Conservation (phyloP, 768 basidiomycete species). For the Psilocybe sp. region DNA sequence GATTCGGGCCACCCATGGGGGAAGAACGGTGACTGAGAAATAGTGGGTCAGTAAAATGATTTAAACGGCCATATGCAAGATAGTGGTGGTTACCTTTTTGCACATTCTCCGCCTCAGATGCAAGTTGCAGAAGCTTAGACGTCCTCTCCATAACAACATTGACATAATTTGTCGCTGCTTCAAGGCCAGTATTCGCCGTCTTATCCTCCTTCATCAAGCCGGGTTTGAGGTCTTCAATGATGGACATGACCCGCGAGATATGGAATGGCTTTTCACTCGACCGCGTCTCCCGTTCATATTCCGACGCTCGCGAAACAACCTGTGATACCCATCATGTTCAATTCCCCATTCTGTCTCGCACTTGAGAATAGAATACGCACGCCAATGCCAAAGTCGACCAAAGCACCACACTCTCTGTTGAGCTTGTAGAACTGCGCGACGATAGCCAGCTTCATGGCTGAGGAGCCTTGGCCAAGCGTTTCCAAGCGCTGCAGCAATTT, state of each 20-base stretch:
- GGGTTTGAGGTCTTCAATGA: too few species aligned
- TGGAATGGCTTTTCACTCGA: too few species aligned
- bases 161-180: too few species aligned
- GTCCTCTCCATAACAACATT: conserved; percentile 51
- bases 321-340: too few species aligned
- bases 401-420: conserved; percentile 71
- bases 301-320: too few species aligned
- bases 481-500: conserved; percentile 87
- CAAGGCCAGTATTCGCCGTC: too few species aligned
- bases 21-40: conserved; percentile 58
- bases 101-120: conserved; percentile 74
- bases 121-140: conserved; percentile 63
- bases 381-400: conserved; percentile 90
- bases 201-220: too few species aligned
- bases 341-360: too few species aligned
- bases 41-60: background rate
- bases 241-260: too few species aligned
- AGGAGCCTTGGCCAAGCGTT: conserved; percentile 68
- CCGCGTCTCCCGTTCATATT: too few species aligned
- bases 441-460: conserved; percentile 69
- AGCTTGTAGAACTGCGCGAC: conserved; percentile 70
- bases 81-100: conserved; percentile 59
- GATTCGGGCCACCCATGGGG: conserved; percentile 86
- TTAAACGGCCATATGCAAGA: background rate
- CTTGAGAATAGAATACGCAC: conserved; percentile 38